Base-by-base conservation (phyloP, 2,329 filamentous ascomycete genomes). In the Dothideomycetes sp. region DNA sequence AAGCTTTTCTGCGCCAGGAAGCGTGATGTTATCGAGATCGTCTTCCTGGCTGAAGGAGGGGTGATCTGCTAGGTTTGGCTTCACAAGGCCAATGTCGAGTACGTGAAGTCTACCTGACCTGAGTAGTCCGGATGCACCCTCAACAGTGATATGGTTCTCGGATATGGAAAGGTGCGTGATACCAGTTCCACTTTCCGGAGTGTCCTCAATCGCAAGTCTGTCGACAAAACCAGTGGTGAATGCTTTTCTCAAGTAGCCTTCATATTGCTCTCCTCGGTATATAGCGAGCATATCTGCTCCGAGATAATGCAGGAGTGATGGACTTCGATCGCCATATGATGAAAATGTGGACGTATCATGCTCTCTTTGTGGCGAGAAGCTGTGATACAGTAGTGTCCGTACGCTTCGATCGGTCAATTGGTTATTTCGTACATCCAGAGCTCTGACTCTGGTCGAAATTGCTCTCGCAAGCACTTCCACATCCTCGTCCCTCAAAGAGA, bases 91-190 rank as follows among this genome's bases (percentile, higher is more conserved):
- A 22, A 64, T 61, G 54, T 79, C 75, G 2, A 79, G 58, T 2
- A 73, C 68, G 47, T 74, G 65, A 7, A 79, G 56, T 22, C 66
- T 60, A 38, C 58, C 61, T 5, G 72, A 72, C 36, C 65, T 57
- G 9, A 77, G 49, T 4, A 79, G 57, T 12, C 65, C 68, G 3
- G 68, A 70, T 4, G 73, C 56, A 1, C 72, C 73, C 51, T 76
- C 72, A 1, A 73, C 65, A 1, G 71, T 75, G 4, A 79, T 52
- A 3, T 58, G 49, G 41, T 79, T 79, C 5, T 66, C 65, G 3
- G 73, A 64, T 11, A 79, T 64, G 48, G 75, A 76, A 2, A 79
- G 57, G 56, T 79, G 75, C 0, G 75, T 78, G 29, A 78, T 66
- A 2, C 75, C 75, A 27, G 22, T 27, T 12, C 22, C 22, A 8